Percentiles rank a stretch among this genome's conserved stretches.
Conservation (phyloP, 352 stramenopile genomes). For the Plasmopara muralis region DNA sequence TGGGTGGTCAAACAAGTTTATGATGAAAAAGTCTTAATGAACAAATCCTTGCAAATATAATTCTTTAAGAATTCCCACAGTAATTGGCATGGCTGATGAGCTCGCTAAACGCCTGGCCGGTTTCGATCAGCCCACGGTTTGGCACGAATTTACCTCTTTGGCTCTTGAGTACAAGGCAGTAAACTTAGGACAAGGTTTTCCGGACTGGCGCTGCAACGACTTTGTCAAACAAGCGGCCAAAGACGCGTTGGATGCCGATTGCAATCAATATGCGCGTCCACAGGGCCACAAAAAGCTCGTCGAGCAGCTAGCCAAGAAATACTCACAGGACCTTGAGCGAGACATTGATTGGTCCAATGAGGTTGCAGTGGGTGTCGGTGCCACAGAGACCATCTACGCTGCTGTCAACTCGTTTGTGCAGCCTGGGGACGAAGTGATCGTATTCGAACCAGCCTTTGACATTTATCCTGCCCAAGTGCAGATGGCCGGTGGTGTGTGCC, state of each 20-base stretch:
- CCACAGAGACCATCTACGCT: slow-evolving; percentile 93
- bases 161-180: slow-evolving; percentile 81
- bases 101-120: slow-evolving; percentile 55
- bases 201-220: slow-evolving; percentile 89
- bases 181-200: slow-evolving; percentile 94
- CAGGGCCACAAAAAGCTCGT: slow-evolving; percentile 84
- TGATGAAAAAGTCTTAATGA: background rate
- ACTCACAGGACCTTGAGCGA: slow-evolving; percentile 78
- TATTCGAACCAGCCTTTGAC: slow-evolving; percentile 97
- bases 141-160: slow-evolving; percentile 87
- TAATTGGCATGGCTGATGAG: slow-evolving; percentile 50
- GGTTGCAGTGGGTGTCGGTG: slow-evolving; percentile 91
- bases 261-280: slow-evolving; percentile 91
- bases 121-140: slow-evolving; percentile 77
- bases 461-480: slow-evolving; percentile 90
- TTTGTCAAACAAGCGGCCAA: slow-evolving; percentile 94
- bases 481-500: slow-evolving; percentile 74
- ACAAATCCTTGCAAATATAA: no score
- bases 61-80: background rate
- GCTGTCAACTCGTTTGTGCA: slow-evolving; percentile 89
- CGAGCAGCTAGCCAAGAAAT: slow-evolving; percentile 85
- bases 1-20: slow-evolving; percentile 2
- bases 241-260: slow-evolving; percentile 87
- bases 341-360: slow-evolving; percentile 88
- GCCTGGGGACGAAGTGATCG: slow-evolving; percentile 92